Percentiles rank a stretch among this genome's conserved stretches.
Conservation (phyloP, 164 flowering plant genomes). For the Tetrastigma voinierianum region DNA sequence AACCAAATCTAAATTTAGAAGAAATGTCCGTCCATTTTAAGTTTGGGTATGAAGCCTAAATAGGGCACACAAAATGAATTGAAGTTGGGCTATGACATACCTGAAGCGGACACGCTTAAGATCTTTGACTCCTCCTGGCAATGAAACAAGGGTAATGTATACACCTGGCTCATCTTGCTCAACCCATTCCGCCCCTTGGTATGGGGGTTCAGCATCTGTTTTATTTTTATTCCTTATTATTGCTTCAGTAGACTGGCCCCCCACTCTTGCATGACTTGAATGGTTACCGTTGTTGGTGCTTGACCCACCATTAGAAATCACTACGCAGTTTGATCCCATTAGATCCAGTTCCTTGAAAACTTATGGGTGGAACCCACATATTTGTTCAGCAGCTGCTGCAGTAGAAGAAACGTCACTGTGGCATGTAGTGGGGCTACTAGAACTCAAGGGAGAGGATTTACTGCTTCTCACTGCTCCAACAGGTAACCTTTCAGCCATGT, state of each 20-base stretch:
- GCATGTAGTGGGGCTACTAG: conserved; percentile 11
- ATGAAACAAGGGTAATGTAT: conserved; percentile 69
- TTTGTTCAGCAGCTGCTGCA: conserved; percentile 12
- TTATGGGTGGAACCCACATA: conserved; percentile 9
- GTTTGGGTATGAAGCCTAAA: too few species aligned
- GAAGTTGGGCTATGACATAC: conserved; percentile 24
- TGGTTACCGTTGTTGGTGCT: conserved; percentile 2
- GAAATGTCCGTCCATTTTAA: too few species aligned
- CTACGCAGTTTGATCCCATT: conserved; percentile 15
- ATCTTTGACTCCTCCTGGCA: conserved; percentile 74
- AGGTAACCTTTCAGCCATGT: conserved; percentile 38
- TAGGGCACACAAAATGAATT: neutral
- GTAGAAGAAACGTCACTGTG: conserved; percentile 10
- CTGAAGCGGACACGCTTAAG: conserved; percentile 93
- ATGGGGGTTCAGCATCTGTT: conserved; percentile 21
- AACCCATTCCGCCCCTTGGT: conserved; percentile 67
- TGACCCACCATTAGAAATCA: conserved; percentile 17
- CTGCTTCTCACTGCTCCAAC: conserved; percentile 23
- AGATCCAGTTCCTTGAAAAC: conserved; percentile 15
- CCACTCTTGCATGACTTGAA: too few species aligned
- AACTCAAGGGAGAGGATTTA: conserved; percentile 16
- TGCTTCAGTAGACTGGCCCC: conserved; percentile 12
- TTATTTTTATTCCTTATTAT: conserved; percentile 14
- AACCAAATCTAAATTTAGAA: too few species aligned
- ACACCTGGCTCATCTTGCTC: conserved; percentile 94